Evolutionary conservation across 768 basidiomycete species (phyloP), one percentile per base, ranked within the genome.

Genomic region (Leucogyrophana mollusca): DNA sequence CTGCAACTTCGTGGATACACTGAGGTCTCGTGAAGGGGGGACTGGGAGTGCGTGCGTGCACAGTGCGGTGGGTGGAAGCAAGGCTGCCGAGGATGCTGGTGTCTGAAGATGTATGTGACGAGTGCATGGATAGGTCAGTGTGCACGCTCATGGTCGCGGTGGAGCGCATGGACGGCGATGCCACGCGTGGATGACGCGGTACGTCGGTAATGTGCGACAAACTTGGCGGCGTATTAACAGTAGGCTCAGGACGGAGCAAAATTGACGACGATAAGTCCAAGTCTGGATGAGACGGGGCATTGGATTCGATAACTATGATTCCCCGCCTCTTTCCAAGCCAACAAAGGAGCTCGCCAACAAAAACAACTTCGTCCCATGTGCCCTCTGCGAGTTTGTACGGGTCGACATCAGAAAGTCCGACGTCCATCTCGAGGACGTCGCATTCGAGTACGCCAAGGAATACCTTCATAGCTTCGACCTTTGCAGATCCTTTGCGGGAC

Each of bases 391-490:
- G 73, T 25, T 71, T 67, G 22, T 78, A 67, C 1, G 87, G 87
- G 49, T 90, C 87, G 27, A 90, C 61, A 25, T 74, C 71, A 49
- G 77, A 78, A 8, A 90, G 69, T 0, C 85, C 87, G 4, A 89
- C 76, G 49, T 86, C 81, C 41, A 65, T 63, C 24, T 62, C 56
- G 11, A 90, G 57, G 27, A 89, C 64, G 50, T 90, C 87, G 23
- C 69, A 75, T 50, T 87, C 83, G 5, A 90, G 71, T 5, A 88
- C 77, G 1, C 87, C 87, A 6, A 90, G 72, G 45, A 91, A 85
- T 3, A 90, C 71, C 55, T 90, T 87, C 73, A 85, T 83, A 24
- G 77, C 78, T 38, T 84, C 77, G 1, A 86, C 61, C 54, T 81
- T 81, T 7, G 71, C 68, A 1, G 51, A 46, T 46, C 48, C 34